Conservation (phyloP, 2,329 filamentous ascomycete species). For the Rosellinia necatrix region DNA sequence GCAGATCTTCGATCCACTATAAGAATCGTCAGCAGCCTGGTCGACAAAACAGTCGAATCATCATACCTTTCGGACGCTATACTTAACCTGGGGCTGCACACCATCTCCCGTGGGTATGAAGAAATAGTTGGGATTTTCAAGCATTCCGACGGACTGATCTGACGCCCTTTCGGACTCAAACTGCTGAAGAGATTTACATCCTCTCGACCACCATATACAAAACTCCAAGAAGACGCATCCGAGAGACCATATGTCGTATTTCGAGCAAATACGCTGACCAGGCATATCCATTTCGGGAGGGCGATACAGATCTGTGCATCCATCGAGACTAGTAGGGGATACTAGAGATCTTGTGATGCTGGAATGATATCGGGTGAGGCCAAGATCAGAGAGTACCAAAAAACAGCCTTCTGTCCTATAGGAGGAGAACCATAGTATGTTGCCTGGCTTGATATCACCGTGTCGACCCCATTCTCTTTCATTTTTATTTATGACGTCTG, state of each 20-base stretch:
- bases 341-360: slow-evolving; percentile 7
- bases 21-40: neutral
- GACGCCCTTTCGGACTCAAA: neutral
- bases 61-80: neutral
- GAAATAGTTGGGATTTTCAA: neutral
- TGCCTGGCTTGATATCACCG: slow-evolving; percentile 13
- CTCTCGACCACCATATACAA: slow-evolving; percentile 8
- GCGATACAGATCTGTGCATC: neutral
- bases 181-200: neutral
- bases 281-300: slow-evolving; percentile 10
- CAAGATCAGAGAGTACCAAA: slow-evolving; percentile 15
- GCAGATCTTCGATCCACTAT: slow-evolving; percentile 6
- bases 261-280: neutral
- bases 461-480: slow-evolving; percentile 9
- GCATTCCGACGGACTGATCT: neutral
- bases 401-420: neutral
- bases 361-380: slow-evolving; percentile 8
- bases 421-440: slow-evolving; percentile 8
- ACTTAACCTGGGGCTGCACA: neutral
- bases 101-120: neutral
- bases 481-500: neutral
- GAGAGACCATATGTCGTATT: slow-evolving; percentile 20
- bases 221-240: slow-evolving; percentile 13
- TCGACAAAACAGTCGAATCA: neutral
- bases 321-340: neutral